A percentile compares a stretch with the other conserved stretches of the same genome.
These are phyloP conservation scores for Erysimum cheiri DNA, from an alignment of 441 rosid genomes.

Conservation along the genomic window DNA sequence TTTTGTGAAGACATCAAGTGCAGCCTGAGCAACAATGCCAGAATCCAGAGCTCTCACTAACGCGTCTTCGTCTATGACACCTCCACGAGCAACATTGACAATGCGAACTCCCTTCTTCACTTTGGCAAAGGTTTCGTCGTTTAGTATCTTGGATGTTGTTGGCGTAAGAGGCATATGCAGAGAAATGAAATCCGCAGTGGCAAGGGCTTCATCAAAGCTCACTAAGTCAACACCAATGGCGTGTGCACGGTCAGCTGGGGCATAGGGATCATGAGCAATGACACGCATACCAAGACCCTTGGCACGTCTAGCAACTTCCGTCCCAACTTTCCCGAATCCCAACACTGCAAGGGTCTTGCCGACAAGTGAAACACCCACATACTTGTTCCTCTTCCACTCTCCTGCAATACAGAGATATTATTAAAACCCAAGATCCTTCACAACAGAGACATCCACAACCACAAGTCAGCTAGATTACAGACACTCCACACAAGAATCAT, in stretches of 20 bases:
- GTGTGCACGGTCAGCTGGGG: constrained; percentile 92
- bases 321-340: constrained; percentile 99
- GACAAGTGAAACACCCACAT: constrained; percentile 95
- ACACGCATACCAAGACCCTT: constrained; percentile 98
- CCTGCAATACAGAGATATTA: constrained; percentile 50
- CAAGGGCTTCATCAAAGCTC: constrained; percentile 77
- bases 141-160: constrained; percentile 72
- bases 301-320: constrained; percentile 92
- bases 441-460: neutral
- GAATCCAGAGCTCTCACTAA: constrained; percentile 86
- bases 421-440: constrained; percentile 2
- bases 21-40: constrained; percentile 96
- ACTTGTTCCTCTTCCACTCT: constrained; percentile 92
- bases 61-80: constrained; percentile 96
- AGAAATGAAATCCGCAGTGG: constrained; percentile 87
- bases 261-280: constrained; percentile 94
- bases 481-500: constrained; percentile 3
- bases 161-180: constrained; percentile 97
- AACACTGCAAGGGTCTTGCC: constrained; percentile 90
- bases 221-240: constrained; percentile 90
- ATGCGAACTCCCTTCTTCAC: constrained; percentile 97
- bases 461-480: constrained; percentile 1
- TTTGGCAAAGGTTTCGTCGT: constrained; percentile 81
- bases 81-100: constrained; percentile 94
- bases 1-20: constrained; percentile 88